Conservation (phyloP, 164 flowering plant species). For the Santalum album region DNA sequence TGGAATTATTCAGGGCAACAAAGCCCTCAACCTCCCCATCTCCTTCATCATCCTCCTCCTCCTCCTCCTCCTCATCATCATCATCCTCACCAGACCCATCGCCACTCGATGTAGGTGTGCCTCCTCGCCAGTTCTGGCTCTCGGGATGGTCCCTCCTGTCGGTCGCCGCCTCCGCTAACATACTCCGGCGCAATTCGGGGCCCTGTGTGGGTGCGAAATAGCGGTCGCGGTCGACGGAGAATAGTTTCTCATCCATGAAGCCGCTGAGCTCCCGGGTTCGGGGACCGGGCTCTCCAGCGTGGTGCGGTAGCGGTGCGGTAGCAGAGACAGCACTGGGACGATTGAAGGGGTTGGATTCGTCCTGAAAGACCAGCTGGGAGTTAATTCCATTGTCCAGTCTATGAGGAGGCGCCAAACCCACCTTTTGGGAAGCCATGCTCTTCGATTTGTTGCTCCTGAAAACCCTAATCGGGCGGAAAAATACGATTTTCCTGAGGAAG, state of each 20-base stretch:
- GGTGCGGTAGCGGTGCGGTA: conserved; percentile 12
- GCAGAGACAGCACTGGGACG: conserved; percentile 20
- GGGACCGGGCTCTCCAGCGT: conserved; percentile 33
- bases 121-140: conserved; percentile 31
- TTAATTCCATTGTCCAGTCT: conserved; percentile 33
- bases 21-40: conserved; percentile 31
- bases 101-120: conserved; percentile 11
- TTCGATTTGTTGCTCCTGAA: background rate
- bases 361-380: conserved; percentile 51
- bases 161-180: conserved; percentile 5
- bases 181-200: conserved; percentile 19
- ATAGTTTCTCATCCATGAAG: conserved; percentile 42
- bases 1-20: conserved; percentile 19
- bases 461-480: background rate
- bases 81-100: conserved; percentile 36
- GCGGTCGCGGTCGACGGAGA: conserved; percentile 25
- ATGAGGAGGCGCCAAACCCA: conserved; percentile 27
- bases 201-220: conserved; percentile 21
- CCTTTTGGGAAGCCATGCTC: conserved; percentile 35
- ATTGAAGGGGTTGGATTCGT: conserved; percentile 16
- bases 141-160: conserved; percentile 6
- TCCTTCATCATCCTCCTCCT: conserved; percentile 40
- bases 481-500: too few relatives aligned
- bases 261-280: conserved; percentile 38
- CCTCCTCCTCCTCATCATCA: conserved; percentile 44